phyloP scores from a whole-genome alignment of 2,329 filamentous ascomycete genomes.

The Penicillium crustosum region DNA sequence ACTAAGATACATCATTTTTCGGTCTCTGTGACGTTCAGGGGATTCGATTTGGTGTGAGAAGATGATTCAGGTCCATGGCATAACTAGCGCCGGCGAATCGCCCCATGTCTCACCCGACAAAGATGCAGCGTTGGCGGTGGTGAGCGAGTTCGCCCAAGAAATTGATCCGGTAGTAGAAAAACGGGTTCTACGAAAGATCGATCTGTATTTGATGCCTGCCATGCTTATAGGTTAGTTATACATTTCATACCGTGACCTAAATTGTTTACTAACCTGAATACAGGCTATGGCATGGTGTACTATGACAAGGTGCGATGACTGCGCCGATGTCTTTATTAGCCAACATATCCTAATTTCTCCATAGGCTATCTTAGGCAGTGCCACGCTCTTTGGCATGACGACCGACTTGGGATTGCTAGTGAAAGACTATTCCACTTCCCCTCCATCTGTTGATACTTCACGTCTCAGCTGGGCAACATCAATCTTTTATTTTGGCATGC shows the following conservation, averaged over 20 bases:
- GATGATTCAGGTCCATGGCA: conserved; percentile 26
- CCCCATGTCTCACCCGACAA: conserved; percentile 37
- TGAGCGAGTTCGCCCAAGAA: conserved; percentile 50
- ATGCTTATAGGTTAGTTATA: conserved; percentile 57
- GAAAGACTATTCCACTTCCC: conserved; percentile 50
- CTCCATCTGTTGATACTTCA: conserved; percentile 62
- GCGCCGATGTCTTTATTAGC: background rate
- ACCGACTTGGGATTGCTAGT: conserved; percentile 62
- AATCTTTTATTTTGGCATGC: conserved; percentile 78
- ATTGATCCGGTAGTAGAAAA: conserved; percentile 58
- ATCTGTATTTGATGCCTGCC: conserved; percentile 65
- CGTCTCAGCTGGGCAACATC: conserved; percentile 75
- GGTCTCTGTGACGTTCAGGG: background rate
- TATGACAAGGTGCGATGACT: conserved; percentile 59
- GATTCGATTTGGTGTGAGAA: background rate
- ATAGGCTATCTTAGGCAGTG: conserved; percentile 70
- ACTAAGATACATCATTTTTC: background rate
- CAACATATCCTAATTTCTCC: background rate
- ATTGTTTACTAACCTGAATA: background rate
- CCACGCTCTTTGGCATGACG: conserved; percentile 75
- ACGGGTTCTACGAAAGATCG: conserved; percentile 65
- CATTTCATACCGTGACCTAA: background rate
- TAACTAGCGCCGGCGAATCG: conserved; percentile 10
- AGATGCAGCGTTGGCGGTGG: conserved; percentile 59
- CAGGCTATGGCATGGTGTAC: conserved; percentile 64